Base-by-base conservation (phyloP, 2,329 filamentous ascomycete species). In the Colletotrichum costaricense region DNA sequence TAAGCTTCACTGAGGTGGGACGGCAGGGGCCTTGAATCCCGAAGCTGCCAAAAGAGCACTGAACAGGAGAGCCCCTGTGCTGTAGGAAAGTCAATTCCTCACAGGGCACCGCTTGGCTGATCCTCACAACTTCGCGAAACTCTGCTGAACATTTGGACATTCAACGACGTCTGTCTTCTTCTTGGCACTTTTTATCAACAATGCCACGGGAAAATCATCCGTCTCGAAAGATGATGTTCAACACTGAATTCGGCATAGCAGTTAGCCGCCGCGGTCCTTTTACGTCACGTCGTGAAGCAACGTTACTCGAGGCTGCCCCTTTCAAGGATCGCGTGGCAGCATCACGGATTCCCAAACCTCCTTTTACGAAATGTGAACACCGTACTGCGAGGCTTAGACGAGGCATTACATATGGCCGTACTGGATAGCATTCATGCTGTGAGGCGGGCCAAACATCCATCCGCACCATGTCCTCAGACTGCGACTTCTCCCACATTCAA, bases 111-210 rank as follows among this genome's bases (percentile, higher is more conserved):
- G 22, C 54, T 59, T 33, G 69, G 55, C 38, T 60, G 16, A 12
- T 38, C 54, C 38, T n/a, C 38, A 14, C 22, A n/a, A 26, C 19
- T 66, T 33, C 24, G 24, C 12, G 19, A 57, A 66, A 70, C 60
- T 66, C 62, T 73, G 67, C 49, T 65, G 55, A 73, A 55, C 55
- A 56, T 62, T 52, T 8, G 11, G 54, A 65, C 52, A 22, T 65
- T 11, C 12, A 38, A 55, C 28, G 46, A 55, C 46, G 6, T 9
- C 33, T 26, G 33, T 38, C 57, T 42, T 24, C 24, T 19, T 24
- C 30, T 38, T 19, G 28, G 28, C 28, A 22, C 19, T 12, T 26
- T 33, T 7, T 55, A 3, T 14, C 5, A 1, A 7, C 28, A 11
- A 55, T 63, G 12, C 30, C 26, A 26, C 33, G 57, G 57, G 30